phyloP scores from a whole-genome alignment of 2,329 filamentous ascomycete species.

The Geosmithia morbida region DNA sequence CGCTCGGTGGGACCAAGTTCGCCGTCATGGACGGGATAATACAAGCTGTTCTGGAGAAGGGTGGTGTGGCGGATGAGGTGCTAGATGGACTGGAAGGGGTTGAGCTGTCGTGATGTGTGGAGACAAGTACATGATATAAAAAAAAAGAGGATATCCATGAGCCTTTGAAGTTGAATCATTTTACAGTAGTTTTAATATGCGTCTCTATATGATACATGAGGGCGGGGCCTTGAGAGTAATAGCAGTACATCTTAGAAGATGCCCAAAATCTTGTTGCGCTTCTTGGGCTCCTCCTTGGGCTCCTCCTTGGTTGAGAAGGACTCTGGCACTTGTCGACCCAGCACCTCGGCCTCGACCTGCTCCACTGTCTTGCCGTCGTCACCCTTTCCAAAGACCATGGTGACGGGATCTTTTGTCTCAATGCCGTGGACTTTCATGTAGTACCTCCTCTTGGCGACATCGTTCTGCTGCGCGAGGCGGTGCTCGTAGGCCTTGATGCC shows the following conservation, averaged over 20 bases:
- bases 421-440: conserved; percentile 80
- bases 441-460: conserved; percentile 73
- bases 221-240: neutral
- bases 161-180: neutral
- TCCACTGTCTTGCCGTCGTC: conserved; percentile 17
- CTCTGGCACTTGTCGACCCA: conserved; percentile 20
- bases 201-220: neutral
- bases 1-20: conserved; percentile 70
- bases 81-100: conserved; percentile 68
- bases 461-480: conserved; percentile 61
- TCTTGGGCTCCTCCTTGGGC: conserved; percentile 11
- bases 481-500: conserved; percentile 55
- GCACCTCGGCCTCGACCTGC: conserved; percentile 18
- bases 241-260: conserved; percentile 45
- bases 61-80: conserved; percentile 76
- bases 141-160: neutral
- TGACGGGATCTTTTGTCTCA: conserved; percentile 45
- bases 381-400: conserved; percentile 24
- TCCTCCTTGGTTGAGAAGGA: conserved; percentile 7
- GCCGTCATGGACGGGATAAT: conserved; percentile 60
- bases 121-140: neutral
- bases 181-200: neutral
- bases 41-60: conserved; percentile 58
- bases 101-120: conserved; percentile 38
- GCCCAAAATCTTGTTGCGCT: conserved; percentile 66